Conservation (phyloP, 169 alveolate genomes). For the Plasmodium yoelii region DNA sequence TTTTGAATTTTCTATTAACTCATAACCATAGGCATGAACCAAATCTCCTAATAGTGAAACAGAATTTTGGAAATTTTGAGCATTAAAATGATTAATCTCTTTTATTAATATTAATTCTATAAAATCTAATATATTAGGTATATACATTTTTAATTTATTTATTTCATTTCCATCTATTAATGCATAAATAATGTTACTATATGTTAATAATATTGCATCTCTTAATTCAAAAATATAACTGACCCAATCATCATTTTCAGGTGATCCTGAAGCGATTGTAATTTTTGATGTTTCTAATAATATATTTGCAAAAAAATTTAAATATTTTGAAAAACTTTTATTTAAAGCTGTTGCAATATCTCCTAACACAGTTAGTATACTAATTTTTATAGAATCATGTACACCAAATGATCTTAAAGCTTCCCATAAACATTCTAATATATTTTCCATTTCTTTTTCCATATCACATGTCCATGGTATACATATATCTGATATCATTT, state of each 20-base stretch:
- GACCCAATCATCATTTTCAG: slow-evolving; percentile 93
- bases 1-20: slow-evolving; percentile 64
- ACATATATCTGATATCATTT: slow-evolving; percentile 88
- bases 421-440: slow-evolving; percentile 77
- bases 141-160: slow-evolving; percentile 84
- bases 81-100: slow-evolving; percentile 76
- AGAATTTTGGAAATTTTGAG: slow-evolving; percentile 65
- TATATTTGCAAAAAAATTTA: slow-evolving; percentile 86
- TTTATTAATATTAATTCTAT: slow-evolving; percentile 85
- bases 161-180: slow-evolving; percentile 89
- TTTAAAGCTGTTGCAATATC: slow-evolving; percentile 92
- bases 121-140: slow-evolving; percentile 87
- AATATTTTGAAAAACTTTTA: slow-evolving; percentile 84
- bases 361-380: slow-evolving; percentile 90
- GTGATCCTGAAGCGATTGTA: slow-evolving; percentile 89
- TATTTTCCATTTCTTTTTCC: slow-evolving; percentile 79
- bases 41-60: slow-evolving; percentile 77
- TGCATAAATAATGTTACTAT: slow-evolving; percentile 91
- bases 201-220: slow-evolving; percentile 90
- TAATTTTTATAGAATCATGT: slow-evolving; percentile 90
- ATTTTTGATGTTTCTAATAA: slow-evolving; percentile 91
- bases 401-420: slow-evolving; percentile 84
- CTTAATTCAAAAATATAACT: slow-evolving; percentile 91
- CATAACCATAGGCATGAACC: slow-evolving; percentile 76
- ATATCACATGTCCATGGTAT: slow-evolving; percentile 83